Percentiles rank a stretch among this genome's conserved stretches.
Conservation (phyloP, 805 yeast species). For the Lachancea sp. region DNA sequence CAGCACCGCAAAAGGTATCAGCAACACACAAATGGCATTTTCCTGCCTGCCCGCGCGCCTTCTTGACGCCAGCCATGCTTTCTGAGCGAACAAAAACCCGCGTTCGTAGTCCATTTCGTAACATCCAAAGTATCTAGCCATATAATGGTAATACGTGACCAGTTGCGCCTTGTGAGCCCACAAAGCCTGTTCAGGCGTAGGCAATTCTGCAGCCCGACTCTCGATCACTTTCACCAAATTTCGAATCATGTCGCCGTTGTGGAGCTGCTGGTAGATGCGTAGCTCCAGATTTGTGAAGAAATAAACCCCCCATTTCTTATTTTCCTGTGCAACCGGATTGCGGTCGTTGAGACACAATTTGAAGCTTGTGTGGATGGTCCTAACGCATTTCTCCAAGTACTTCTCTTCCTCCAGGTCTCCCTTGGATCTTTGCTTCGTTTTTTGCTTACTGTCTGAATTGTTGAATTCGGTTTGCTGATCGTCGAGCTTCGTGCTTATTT, state of each 20-base stretch:
- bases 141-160: slow-evolving; percentile 60
- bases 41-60: slow-evolving; percentile 14
- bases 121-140: slow-evolving; percentile 60
- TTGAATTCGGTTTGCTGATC: background rate
- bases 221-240: slow-evolving; percentile 65
- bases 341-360: slow-evolving; percentile 76
- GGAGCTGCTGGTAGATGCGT: slow-evolving; percentile 58
- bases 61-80: slow-evolving; percentile 36
- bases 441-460: background rate
- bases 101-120: slow-evolving; percentile 48
- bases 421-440: slow-evolving; percentile 5
- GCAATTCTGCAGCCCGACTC: slow-evolving; percentile 36
- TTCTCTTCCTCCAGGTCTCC: slow-evolving; percentile 26
- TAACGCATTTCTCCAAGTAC: slow-evolving; percentile 49
- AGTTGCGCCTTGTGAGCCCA: slow-evolving; percentile 44
- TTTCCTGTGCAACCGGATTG: slow-evolving; percentile 40
- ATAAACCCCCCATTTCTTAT: slow-evolving; percentile 61
- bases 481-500: slow-evolving; percentile 9
- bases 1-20: slow-evolving; percentile 59
- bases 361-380: slow-evolving; percentile 65
- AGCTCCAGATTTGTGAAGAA: slow-evolving; percentile 65
- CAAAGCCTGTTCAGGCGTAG: slow-evolving; percentile 34
- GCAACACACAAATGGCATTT: slow-evolving; percentile 43
- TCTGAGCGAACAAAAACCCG: slow-evolving; percentile 45
- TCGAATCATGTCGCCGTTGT: slow-evolving; percentile 65